A percentile compares a stretch with the other conserved stretches of the same genome.
Conservation (phyloP, 2,329 filamentous ascomycete species). For the Neocatenulostroma microsporum region DNA sequence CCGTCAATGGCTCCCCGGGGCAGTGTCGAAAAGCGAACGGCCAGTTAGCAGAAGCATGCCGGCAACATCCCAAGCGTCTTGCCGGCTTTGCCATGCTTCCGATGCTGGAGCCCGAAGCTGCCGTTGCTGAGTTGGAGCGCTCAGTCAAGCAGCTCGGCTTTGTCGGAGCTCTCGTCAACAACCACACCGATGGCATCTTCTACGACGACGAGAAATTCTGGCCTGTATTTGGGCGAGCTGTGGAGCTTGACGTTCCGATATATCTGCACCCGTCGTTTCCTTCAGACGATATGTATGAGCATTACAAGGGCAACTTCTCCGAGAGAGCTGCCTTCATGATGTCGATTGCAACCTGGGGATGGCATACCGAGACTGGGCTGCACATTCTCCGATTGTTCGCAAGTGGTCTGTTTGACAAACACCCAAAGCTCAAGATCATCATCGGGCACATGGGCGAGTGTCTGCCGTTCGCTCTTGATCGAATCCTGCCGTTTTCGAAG, state of each 20-base stretch:
- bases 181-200: constrained; percentile 18
- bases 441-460: constrained; percentile 49
- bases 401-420: constrained; percentile 46
- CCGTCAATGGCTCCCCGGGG: constrained; percentile 8
- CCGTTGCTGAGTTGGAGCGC: constrained; percentile 18
- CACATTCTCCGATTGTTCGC: constrained; percentile 44
- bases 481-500: constrained; percentile 26
- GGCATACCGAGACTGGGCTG: constrained; percentile 42
- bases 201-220: constrained; percentile 20
- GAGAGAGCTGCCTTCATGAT: constrained; percentile 21
- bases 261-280: constrained; percentile 43
- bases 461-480: constrained; percentile 48
- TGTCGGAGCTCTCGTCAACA: constrained; percentile 24
- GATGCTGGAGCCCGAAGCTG: constrained; percentile 19
- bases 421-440: constrained; percentile 45
- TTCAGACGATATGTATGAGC: constrained; percentile 26
- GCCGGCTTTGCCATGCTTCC: constrained; percentile 22
- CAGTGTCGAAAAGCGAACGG: constrained; percentile 20
- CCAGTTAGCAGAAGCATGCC: constrained; percentile 15
- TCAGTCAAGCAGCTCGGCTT: constrained; percentile 17
- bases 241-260: constrained; percentile 40
- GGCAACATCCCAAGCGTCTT: constrained; percentile 13
- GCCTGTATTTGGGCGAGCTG: constrained; percentile 21
- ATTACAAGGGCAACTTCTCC: constrained; percentile 32
- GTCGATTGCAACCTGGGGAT: constrained; percentile 36